Percentiles rank a stretch among this genome's conserved stretches.
These are phyloP conservation scores for Solanum bulbocastanum DNA, from an alignment of 257 asterid species.

Conservation along the genomic window DNA sequence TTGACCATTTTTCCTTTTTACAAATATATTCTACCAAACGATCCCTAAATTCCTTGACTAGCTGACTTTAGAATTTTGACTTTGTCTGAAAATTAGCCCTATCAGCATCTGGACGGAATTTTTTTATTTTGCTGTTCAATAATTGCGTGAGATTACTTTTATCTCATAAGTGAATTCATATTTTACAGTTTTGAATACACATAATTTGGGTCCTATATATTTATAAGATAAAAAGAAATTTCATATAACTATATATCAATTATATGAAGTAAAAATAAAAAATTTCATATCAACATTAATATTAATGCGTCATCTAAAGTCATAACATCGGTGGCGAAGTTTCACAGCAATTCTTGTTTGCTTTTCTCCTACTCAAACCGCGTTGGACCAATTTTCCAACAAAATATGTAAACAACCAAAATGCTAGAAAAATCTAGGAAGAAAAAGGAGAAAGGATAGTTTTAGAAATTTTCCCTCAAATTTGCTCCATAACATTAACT, in stretches of 20 bases:
- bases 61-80: not conserved
- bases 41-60: not conserved
- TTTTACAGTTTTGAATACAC: not conserved
- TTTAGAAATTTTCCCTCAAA: no score
- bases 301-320: not conserved
- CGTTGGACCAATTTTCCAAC: no score
- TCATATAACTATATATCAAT: not conserved
- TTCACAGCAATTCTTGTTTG: no score
- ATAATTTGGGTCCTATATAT: not conserved
- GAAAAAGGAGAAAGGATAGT: no score
- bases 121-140: not conserved
- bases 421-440: no score
- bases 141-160: not conserved
- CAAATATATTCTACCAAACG: no score
- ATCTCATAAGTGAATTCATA: not conserved
- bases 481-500: no score
- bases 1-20: no score
- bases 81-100: not conserved
- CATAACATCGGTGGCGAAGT: not conserved
- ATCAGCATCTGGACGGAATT: not conserved
- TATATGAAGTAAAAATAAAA: not conserved
- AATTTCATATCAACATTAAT: not conserved
- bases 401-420: no score
- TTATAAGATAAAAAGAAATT: not conserved
- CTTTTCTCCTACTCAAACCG: no score